phyloP scores from a whole-genome alignment of 768 basidiomycete species.

The Xerocomellus dryophilus region DNA sequence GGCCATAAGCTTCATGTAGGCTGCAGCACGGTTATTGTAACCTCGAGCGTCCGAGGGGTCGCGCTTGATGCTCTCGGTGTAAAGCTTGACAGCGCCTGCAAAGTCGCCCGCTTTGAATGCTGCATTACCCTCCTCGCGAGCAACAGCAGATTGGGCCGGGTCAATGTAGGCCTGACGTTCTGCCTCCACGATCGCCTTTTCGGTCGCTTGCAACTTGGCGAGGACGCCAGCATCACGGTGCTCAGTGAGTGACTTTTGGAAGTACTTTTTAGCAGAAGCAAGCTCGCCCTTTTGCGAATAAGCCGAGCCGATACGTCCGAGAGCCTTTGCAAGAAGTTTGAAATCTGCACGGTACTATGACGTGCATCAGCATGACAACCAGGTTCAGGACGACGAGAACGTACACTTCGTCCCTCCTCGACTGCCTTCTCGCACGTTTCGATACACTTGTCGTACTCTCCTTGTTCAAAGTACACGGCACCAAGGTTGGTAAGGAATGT shows the following conservation, averaged over 20 bases:
- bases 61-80: conserved; percentile 96
- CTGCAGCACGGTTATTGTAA: conserved; percentile 98
- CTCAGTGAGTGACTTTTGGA: conserved; percentile 90
- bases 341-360: conserved; percentile 81
- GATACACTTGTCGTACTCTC: conserved; percentile 86
- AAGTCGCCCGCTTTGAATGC: conserved; percentile 93
- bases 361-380: not conserved
- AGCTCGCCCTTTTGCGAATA: conserved; percentile 81
- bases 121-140: conserved; percentile 89
- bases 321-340: conserved; percentile 93
- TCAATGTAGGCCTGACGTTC: conserved; percentile 85
- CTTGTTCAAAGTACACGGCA: conserved; percentile 94
- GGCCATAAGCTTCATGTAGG: conserved; percentile 92
- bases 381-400: conserved; percentile 15
- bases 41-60: conserved; percentile 86
- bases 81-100: conserved; percentile 85
- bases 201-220: conserved; percentile 81
- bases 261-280: conserved; percentile 80
- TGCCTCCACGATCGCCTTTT: conserved; percentile 72
- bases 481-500: conserved; percentile 86
- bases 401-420: conserved; percentile 83
- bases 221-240: conserved; percentile 94
- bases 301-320: conserved; percentile 84
- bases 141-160: conserved; percentile 73
- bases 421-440: conserved; percentile 94